Percentiles rank a stretch among this genome's conserved stretches.
Conservation (phyloP, 2,329 filamentous ascomycete species). For the Colletotrichum sansevieriae region DNA sequence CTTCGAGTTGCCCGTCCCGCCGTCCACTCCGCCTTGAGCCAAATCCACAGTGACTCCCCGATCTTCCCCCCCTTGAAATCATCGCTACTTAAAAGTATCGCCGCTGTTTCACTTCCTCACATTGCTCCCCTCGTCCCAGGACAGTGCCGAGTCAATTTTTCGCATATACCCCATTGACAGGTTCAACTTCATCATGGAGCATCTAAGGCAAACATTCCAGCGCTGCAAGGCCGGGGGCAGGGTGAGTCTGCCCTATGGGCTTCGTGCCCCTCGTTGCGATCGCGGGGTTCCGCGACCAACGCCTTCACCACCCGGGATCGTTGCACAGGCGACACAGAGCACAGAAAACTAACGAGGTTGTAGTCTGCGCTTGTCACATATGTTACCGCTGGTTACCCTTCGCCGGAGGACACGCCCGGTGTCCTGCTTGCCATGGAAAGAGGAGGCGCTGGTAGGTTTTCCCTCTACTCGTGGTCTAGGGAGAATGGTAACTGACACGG, state of each 20-base stretch:
- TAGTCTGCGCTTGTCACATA: constrained; percentile 93
- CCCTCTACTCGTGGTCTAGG: not conserved
- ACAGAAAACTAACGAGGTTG: constrained; percentile 8
- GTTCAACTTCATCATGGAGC: constrained; percentile 61
- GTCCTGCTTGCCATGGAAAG: constrained; percentile 91
- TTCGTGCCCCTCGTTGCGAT: constrained; percentile 46
- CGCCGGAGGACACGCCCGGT: constrained; percentile 82
- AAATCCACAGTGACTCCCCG: too few relatives aligned
- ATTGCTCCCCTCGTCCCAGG: not conserved
- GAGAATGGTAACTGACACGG: constrained; percentile 7
- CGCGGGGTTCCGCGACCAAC: constrained; percentile 24
- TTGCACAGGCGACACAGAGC: not conserved
- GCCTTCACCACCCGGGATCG: constrained; percentile 5
- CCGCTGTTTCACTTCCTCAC: constrained; percentile 18
- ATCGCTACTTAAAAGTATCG: constrained; percentile 27
- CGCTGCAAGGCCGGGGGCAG: constrained; percentile 70
- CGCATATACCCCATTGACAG: constrained; percentile 27
- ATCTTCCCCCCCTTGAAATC: not conserved
- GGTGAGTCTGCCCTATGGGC: constrained; percentile 56
- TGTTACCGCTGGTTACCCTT: constrained; percentile 94
- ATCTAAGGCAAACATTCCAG: constrained; percentile 70
- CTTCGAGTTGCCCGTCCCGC: constrained; percentile 13
- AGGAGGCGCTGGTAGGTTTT: constrained; percentile 82
- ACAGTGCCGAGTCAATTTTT: constrained; percentile 24
- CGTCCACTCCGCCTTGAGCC: constrained; percentile 15